Percentiles rank a stretch among this genome's conserved stretches.
Conservation (phyloP, 225 moss, liverwort and hornwort species). For the Physcomitrellopsis africana region DNA sequence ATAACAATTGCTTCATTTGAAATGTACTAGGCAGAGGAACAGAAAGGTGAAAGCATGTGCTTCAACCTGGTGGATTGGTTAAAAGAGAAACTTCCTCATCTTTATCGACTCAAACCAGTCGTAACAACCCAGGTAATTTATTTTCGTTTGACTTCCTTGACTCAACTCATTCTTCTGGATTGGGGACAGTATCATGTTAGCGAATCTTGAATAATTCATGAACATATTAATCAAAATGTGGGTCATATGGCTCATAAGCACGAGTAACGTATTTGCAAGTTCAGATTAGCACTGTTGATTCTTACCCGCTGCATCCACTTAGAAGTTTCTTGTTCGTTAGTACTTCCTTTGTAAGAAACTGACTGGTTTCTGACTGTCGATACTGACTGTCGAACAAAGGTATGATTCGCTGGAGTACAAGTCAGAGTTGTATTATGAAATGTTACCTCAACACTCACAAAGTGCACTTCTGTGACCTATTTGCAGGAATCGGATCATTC, state of each 20-base stretch:
- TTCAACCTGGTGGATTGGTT: constrained; percentile 96
- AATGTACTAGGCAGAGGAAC: constrained; percentile 75
- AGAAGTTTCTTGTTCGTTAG: not conserved
- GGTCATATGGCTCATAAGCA: not conserved
- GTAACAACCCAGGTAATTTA: constrained; percentile 34
- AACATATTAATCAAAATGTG: not conserved
- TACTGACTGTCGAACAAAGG: not conserved
- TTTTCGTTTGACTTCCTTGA: constrained; percentile 4
- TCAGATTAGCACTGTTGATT: not conserved
- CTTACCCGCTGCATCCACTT: not conserved
- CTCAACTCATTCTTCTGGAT: not conserved
- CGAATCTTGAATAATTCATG: not conserved
- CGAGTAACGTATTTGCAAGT: constrained; percentile 5
- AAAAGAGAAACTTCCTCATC: constrained; percentile 85
- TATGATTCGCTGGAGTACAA: not conserved
- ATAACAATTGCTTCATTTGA: constrained; percentile 12
- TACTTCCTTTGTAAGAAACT: not conserved
- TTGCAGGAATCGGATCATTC: constrained; percentile 64
- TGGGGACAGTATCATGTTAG: not conserved
- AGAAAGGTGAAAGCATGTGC: constrained; percentile 98
- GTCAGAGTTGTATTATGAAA: constrained; percentile 3
- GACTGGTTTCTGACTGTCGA: not conserved
- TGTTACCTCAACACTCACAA: not conserved
- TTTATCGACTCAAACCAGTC: constrained; percentile 81
- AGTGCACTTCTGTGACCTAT: constrained; percentile 12